Evolutionary conservation across 495 filamentous ascomycete genomes (phyloP).

Genomic region (Neurospora intermedia): DNA sequence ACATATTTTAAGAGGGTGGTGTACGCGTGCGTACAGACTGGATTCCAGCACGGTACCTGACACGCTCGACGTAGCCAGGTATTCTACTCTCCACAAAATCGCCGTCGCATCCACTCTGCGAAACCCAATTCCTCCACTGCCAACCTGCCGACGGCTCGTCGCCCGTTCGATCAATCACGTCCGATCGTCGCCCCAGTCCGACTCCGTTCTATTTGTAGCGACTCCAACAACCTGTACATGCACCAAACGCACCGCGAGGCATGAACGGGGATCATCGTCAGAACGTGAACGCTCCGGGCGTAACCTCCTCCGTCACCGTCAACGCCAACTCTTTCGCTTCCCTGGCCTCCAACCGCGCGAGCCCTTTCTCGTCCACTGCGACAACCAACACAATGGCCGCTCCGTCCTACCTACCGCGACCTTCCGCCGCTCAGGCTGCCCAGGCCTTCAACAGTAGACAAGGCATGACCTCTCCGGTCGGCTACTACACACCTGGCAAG

Average conservation of each 20-base stretch:
- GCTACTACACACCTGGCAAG: slow-evolving; percentile 29
- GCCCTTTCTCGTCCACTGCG: slow-evolving; percentile 21
- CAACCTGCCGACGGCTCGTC: neutral
- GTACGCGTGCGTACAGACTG: neutral
- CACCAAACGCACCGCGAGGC: slow-evolving; percentile 29
- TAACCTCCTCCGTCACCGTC: slow-evolving; percentile 22
- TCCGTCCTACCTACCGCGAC: slow-evolving; percentile 21
- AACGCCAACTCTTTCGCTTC: slow-evolving; percentile 18
- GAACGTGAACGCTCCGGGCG: slow-evolving; percentile 18
- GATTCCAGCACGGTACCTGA: neutral
- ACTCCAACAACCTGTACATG: slow-evolving; percentile 4
- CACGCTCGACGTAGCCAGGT: neutral
- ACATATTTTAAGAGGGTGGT: neutral
- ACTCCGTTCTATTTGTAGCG: slow-evolving; percentile 5
- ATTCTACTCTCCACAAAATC: slow-evolving; percentile 1
- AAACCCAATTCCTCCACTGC: slow-evolving; percentile 8
- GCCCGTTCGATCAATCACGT: slow-evolving; percentile 25
- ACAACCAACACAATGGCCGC: slow-evolving; percentile 32
- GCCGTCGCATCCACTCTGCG: slow-evolving; percentile 16
- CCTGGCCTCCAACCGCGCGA: slow-evolving; percentile 28
- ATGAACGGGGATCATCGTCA: slow-evolving; percentile 30
- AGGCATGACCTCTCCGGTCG: slow-evolving; percentile 16
- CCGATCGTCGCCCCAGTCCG: slow-evolving; percentile 26
- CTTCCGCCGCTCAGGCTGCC: slow-evolving; percentile 5
- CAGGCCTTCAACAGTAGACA: slow-evolving; percentile 22